Conservation (phyloP, 2,329 filamentous ascomycete genomes). For the Ophiostoma pallidulum region DNA sequence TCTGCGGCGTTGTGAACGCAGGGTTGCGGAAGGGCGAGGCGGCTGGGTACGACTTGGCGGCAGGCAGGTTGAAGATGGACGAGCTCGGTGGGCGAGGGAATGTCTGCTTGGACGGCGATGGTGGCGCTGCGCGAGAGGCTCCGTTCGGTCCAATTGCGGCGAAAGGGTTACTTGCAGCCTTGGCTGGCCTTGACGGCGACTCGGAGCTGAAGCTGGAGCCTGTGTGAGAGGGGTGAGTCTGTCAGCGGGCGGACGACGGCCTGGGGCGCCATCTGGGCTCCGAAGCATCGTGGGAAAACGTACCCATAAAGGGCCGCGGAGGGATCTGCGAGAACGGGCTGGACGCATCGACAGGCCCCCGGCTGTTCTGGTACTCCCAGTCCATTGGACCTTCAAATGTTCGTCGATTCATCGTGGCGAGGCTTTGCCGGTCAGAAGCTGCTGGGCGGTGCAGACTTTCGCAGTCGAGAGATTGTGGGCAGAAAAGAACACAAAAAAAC, state of each 20-base stretch:
- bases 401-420: conserved; percentile 32
- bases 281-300: no score
- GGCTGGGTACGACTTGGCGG: conserved; percentile 33
- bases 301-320: conserved; percentile 34
- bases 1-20: conserved; percentile 54
- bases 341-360: conserved; percentile 48
- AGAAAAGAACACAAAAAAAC: background rate
- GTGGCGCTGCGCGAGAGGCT: background rate
- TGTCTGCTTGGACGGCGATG: conserved; percentile 23
- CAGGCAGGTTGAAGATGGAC: conserved; percentile 37
- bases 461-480: background rate
- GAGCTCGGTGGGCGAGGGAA: conserved; percentile 31
- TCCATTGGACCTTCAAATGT: conserved; percentile 56
- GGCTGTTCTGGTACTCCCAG: conserved; percentile 52
- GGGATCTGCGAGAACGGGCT: conserved; percentile 52
- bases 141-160: conserved; percentile 7
- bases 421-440: background rate
- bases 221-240: no score
- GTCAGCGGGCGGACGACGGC: no score
- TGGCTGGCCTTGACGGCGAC: conserved; percentile 19
- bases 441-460: background rate
- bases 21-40: conserved; percentile 53
- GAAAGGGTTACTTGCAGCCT: conserved; percentile 21
- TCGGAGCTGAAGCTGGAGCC: conserved; percentile 18
- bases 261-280: no score